Evolutionary conservation across 2,329 filamentous ascomycete genomes (phyloP), one percentile per base, ranked within the genome.

Genomic region (Phaeoacremonium minimum): DNA sequence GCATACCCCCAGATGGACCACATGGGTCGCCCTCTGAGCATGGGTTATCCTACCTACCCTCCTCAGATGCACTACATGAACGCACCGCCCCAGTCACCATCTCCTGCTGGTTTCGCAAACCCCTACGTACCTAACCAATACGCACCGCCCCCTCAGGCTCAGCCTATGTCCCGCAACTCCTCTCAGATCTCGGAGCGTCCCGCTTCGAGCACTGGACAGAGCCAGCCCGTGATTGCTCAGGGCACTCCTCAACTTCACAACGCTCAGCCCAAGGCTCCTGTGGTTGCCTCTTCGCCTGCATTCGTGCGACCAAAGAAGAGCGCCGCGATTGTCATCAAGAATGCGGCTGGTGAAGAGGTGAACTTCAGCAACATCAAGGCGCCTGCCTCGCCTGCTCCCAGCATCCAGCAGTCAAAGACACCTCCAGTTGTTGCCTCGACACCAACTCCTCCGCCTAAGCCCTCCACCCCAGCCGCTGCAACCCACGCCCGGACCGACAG

Each of bases 301-400:
- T 74, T 75, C 40, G 57, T 66, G 56, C 77, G 71, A 50, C 67
- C 66, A 15, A 71, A 70, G 57, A 87, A 84, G 70, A 88, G 78
- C 60, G 81, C 80, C 32, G 81, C 84, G 2, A 85, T 96, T 46
- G 72, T 81, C 33, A 95, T 96, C 69, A 94, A 88, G 71, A 87
- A 88, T 52, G 75, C 83, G 18, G 75, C 83, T 38, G 90, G 88
- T 44, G 87, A 93, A 55, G 77, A 80, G 18, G 69, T 96, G 11
- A 80, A 88, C 49, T 75, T 71, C 66, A 86, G 67, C 56, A 77
- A 64, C 37, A 64, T 76, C 43, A 79, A 78, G 57, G 60, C 75
- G 1, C 75, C 77, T 4, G 63, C 71, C 3, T 77, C 78, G 3
- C 74, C 79, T 6, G 71, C 72, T 4, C 69, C 76, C 0, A 66